Evolutionary conservation across 1,284 basidiomycete genomes (phyloP), one percentile per base, ranked within the genome.

Genomic region (Puccinia novopanici): DNA sequence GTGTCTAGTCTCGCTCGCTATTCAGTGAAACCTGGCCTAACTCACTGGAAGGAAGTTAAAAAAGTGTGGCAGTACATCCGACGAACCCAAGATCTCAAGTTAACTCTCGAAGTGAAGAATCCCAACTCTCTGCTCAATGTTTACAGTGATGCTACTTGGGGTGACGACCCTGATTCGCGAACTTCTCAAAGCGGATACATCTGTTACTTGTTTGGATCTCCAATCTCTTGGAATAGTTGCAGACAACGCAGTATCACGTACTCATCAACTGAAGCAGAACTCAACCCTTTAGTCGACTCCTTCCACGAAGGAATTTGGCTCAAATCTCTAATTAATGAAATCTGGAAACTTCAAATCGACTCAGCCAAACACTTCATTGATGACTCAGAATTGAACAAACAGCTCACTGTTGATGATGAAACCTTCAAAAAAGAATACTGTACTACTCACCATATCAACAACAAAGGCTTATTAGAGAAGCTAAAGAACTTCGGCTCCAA

Each of bases 31-130:
- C 54, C 50, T 40, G 54, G 48, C 4, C 24, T 27, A 22, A 27
- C 3, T 1, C 68, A 72, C 27, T 72, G 68, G 68, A 72, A 24
- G 13, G 68, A 45, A 24, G 70, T 55, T 3, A 72, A 54, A 27
- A 37, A 72, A 13, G 17, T 48, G 8, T 37, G 50, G 24, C 15
- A 55, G 9, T 72, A 72, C 48, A 4, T 72, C 19, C 17, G 48
- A 27, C 40, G 48, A 6, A 48, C 24, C 9, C 12, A 57, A 57
- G 19, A 57, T 24, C 55, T 57, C 22, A 9, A 24, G 5, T n/a
- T 57, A 2, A n/a, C n/a, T 12, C 55, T 57, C 6, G 45, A 9
- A n/a, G n/a, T 57, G 22, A 22, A 9, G n/a, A 57, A 24, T n/a
- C 55, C 8, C 22, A 57, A 22, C 6, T 10, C 5, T 12, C 24